Base-by-base conservation (phyloP, 164 flowering plant genomes). In the Malania oleifera region DNA sequence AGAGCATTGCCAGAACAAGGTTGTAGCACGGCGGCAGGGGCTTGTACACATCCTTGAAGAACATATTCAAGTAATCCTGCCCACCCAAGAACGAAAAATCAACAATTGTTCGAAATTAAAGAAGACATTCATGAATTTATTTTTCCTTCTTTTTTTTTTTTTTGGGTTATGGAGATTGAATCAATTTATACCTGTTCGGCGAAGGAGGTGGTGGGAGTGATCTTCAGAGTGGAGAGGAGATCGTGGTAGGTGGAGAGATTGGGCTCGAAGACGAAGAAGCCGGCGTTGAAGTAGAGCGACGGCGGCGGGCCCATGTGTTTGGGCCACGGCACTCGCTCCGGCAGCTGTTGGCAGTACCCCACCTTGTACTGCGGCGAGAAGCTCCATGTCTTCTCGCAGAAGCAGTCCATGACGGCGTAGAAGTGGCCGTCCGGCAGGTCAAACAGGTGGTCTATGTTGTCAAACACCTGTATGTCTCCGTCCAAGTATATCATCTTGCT, bases 381-480 rank as follows among this genome's bases (percentile, higher is more conserved):
- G 34, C 72, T 67, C 85, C 85, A 80, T 0, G 79, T 75, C 37
- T 73, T 65, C 75, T 78, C 76, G 59, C 85, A 70, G 73, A 75
- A 73, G 56, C 82, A 79, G 54, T 79, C 72, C 77, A 57, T 75
- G 49, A 75, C 84, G 0, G 75, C 85, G n/a, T 78, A 77, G 47
- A 81, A 77, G 52, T 75, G 56, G 0, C 77, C 76, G 41, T 70
- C 69, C 6, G 61, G 63, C 56, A 71, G 35, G 27, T 82, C 82
- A 23, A 82, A 75, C 18, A 82, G 72, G 46, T 77, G 84, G 53
- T 82, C 75, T 9, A 80, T 78, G 79, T 76, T 80, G 2, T 70
- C 77, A 37, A 67, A 76, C 58, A 81, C 82, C 65, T 82, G 87
- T 20, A 82, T 82, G 63, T 80, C 87, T 25, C 84, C 87, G 41